Evolutionary conservation across 2,329 filamentous ascomycete genomes (phyloP).

Genomic region (Calonectria pseudoreteaudii): DNA sequence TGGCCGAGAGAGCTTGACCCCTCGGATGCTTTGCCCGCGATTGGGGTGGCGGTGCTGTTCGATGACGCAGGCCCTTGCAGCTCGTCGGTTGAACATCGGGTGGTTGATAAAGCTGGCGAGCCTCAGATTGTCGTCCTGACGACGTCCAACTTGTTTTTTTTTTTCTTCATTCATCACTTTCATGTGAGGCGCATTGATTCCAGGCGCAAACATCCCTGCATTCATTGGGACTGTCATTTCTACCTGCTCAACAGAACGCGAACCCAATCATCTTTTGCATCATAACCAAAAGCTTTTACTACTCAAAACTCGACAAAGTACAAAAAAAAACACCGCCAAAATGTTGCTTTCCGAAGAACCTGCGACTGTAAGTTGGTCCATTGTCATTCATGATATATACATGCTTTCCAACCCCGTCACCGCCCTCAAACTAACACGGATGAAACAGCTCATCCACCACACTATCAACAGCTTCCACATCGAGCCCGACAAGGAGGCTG

Average conservation of each 20-base stretch:
- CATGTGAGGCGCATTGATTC: background rate
- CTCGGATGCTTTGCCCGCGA: background rate
- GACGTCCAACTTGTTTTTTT: slow-evolving; percentile 37
- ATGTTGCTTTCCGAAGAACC: slow-evolving; percentile 98
- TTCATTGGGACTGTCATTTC: background rate
- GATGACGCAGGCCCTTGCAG: slow-evolving; percentile 39
- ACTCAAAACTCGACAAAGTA: background rate
- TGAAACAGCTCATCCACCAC: slow-evolving; percentile 82
- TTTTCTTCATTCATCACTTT: background rate
- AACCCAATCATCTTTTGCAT: background rate
- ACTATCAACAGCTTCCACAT: slow-evolving; percentile 97
- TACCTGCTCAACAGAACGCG: background rate
- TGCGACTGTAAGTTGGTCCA: slow-evolving; percentile 72
- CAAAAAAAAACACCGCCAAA: slow-evolving; percentile 52
- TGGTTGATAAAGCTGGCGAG: slow-evolving; percentile 5
- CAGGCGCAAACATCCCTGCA: background rate
- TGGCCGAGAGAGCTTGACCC: background rate
- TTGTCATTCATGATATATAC: background rate
- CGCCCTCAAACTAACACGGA: slow-evolving; percentile 20
- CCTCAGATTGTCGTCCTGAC: slow-evolving; percentile 46
- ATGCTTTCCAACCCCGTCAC: background rate
- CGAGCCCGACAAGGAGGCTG: slow-evolving; percentile 84
- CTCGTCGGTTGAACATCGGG: slow-evolving; percentile 34
- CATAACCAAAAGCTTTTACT: background rate
- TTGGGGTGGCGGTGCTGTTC: slow-evolving; percentile 38